These are phyloP conservation scores for Globisporangium mamillatum DNA, from an alignment of 352 stramenopile species.

Conservation along the genomic window DNA sequence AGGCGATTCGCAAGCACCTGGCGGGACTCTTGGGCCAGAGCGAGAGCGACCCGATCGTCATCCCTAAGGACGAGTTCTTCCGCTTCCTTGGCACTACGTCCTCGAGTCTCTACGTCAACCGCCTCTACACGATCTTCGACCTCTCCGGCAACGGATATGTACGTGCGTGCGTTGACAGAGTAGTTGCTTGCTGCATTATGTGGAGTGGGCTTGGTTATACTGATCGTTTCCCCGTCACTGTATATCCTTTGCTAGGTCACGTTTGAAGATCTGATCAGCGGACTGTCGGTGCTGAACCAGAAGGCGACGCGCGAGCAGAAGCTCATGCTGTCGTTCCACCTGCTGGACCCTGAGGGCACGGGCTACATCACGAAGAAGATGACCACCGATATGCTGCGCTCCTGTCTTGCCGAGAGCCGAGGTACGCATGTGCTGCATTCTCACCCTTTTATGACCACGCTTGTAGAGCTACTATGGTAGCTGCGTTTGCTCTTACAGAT, in stretches of 20 bases:
- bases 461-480: neutral
- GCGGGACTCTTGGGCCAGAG: slow-evolving; percentile 59
- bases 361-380: slow-evolving; percentile 84
- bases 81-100: slow-evolving; percentile 70
- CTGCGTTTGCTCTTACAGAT: slow-evolving; percentile 2
- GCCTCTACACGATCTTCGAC: slow-evolving; percentile 86
- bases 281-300: slow-evolving; percentile 77
- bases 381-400: slow-evolving; percentile 78
- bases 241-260: slow-evolving; percentile 43
- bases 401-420: slow-evolving; percentile 82
- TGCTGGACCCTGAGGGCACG: slow-evolving; percentile 73
- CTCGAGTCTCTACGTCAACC: slow-evolving; percentile 80
- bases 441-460: neutral
- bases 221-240: neutral
- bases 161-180: neutral
- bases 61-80: slow-evolving; percentile 86
- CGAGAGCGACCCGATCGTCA: slow-evolving; percentile 69
- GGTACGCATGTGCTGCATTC: slow-evolving; percentile 29
- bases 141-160: slow-evolving; percentile 74
- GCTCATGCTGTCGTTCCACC: slow-evolving; percentile 82
- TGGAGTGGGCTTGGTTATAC: neutral
- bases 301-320: slow-evolving; percentile 86
- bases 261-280: slow-evolving; percentile 82
- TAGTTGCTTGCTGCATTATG: neutral
- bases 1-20: slow-evolving; percentile 76